Evolutionary conservation across 1,284 basidiomycete genomes (phyloP).

Genomic region (Austropuccinia psidii): DNA sequence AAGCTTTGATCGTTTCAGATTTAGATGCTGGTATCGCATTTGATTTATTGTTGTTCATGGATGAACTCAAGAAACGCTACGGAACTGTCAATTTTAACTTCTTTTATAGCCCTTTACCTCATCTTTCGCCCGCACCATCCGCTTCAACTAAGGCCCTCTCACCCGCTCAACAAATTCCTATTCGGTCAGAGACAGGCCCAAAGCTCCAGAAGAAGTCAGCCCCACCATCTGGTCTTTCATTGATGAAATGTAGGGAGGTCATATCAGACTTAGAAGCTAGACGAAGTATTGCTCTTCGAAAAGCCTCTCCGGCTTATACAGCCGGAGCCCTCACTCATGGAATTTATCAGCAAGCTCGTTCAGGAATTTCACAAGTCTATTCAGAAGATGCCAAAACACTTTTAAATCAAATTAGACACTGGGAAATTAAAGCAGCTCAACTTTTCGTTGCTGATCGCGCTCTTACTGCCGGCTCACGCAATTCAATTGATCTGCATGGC

Average conservation of each 20-base stretch:
- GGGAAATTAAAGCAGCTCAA: background rate
- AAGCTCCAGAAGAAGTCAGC: too few relatives aligned
- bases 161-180: background rate
- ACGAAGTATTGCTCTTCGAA: too few relatives aligned
- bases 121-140: background rate
- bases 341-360: too few relatives aligned
- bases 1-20: background rate
- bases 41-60: constrained; percentile 11
- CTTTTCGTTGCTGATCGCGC: background rate
- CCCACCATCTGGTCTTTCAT: too few relatives aligned
- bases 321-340: too few relatives aligned
- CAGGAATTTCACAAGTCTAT: background rate
- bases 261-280: too few relatives aligned
- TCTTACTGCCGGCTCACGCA: constrained; percentile 9
- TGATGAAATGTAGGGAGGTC: too few relatives aligned
- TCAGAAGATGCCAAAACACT: background rate
- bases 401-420: background rate
- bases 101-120: background rate
- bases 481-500: constrained; percentile 46
- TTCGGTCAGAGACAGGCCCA: too few relatives aligned
- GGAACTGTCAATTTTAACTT: constrained; percentile 4
- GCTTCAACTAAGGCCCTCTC: background rate
- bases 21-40: constrained; percentile 4
- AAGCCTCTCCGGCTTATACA: too few relatives aligned
- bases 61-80: background rate